Evolutionary conservation across 805 yeast genomes (phyloP).

Genomic region (Kazachstania kunashirensis): DNA sequence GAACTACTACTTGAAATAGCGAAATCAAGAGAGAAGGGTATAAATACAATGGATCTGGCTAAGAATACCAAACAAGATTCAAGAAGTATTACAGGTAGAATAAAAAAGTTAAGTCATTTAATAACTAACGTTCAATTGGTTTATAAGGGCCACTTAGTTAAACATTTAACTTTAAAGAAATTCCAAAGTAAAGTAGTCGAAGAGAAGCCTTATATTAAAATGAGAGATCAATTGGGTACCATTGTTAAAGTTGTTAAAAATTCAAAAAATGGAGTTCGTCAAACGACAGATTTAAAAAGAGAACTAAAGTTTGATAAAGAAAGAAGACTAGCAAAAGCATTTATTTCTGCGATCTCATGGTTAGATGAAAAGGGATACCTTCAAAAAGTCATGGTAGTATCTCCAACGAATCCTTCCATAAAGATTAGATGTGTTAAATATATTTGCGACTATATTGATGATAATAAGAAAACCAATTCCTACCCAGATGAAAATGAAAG

Average conservation of each 20-base stretch:
- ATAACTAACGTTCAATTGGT: constrained; percentile 35
- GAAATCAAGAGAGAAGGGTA: constrained; percentile 44
- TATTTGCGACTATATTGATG: constrained; percentile 33
- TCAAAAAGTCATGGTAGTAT: constrained; percentile 43
- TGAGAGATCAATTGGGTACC: constrained; percentile 22
- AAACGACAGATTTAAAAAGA: constrained; percentile 48
- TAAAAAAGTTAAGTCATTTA: constrained; percentile 45
- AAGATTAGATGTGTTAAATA: constrained; percentile 40
- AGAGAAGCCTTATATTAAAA: constrained; percentile 21
- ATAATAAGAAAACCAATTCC: constrained; percentile 13
- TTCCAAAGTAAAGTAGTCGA: constrained; percentile 25
- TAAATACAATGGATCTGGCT: constrained; percentile 49
- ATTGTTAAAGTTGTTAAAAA: constrained; percentile 43
- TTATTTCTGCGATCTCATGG: constrained; percentile 38
- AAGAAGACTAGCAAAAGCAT: constrained; percentile 36
- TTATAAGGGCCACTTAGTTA: constrained; percentile 43
- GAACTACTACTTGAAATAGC: constrained; percentile 53
- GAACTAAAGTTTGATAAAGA: constrained; percentile 45
- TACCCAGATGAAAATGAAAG: constrained; percentile 23
- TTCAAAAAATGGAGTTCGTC: constrained; percentile 53
- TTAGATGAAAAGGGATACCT: constrained; percentile 38
- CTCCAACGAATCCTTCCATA: constrained; percentile 37
- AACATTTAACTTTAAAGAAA: constrained; percentile 41
- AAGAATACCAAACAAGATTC: constrained; percentile 56
- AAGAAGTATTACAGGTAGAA: constrained; percentile 55